A percentile compares a stretch with the other conserved stretches of the same genome.
Conservation (phyloP, 306 rosid species). For the Canavalia ensiformis region DNA sequence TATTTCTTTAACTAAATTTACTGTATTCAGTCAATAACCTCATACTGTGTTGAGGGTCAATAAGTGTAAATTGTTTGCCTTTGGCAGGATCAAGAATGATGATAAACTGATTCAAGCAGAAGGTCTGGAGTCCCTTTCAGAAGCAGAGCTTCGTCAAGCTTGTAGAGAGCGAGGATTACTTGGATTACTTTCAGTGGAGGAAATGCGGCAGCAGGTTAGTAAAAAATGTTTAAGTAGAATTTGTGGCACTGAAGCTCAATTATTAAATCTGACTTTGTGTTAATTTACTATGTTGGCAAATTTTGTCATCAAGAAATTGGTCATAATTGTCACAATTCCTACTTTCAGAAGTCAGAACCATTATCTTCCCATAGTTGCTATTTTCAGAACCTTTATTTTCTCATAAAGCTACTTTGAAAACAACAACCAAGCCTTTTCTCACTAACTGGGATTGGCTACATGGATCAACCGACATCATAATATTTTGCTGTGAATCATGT, state of each 20-base stretch:
- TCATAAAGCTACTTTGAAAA: conserved; percentile 29
- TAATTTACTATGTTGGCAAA: not conserved
- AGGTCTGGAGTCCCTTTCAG: conserved; percentile 89
- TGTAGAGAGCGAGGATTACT: conserved; percentile 94
- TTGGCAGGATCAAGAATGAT: conserved; percentile 80
- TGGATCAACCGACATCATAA: not conserved
- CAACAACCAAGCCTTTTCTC: not conserved
- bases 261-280: conserved; percentile 31
- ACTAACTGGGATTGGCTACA: not conserved
- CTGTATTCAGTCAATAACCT: conserved; percentile 7
- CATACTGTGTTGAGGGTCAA: conserved; percentile 16
- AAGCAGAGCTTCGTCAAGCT: conserved; percentile 83
- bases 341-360: conserved; percentile 38
- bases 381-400: conserved; percentile 30
- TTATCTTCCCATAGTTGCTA: conserved; percentile 20
- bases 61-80: conserved; percentile 43
- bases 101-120: conserved; percentile 81
- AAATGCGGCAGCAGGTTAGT: conserved; percentile 87
- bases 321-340: conserved; percentile 16
- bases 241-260: conserved; percentile 19
- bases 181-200: conserved; percentile 83
- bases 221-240: conserved; percentile 24
- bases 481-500: not conserved
- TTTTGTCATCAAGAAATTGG: conserved; percentile 12
- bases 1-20: not conserved